phyloP scores from a whole-genome alignment of 164 flowering plant genomes.

The Santalum album region DNA sequence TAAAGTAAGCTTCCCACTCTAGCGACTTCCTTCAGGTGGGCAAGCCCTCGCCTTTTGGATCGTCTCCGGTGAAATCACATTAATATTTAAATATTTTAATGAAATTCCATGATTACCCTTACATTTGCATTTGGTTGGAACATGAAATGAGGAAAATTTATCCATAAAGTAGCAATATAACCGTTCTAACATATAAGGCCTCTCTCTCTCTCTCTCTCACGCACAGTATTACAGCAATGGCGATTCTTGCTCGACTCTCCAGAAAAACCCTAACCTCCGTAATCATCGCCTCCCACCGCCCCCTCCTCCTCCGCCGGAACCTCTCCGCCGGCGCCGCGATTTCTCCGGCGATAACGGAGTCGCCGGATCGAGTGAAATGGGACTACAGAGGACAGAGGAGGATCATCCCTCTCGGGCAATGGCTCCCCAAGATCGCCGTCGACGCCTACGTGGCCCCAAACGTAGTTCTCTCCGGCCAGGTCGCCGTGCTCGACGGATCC shows the following conservation, averaged over 20 bases:
- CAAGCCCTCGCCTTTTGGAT: no score
- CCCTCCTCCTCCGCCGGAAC: slow-evolving; percentile 18
- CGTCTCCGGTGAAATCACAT: no score
- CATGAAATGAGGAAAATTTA: no score
- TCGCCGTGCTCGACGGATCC: slow-evolving; percentile 75
- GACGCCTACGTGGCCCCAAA: slow-evolving; percentile 97
- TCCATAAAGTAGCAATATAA: no score
- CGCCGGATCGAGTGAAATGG: slow-evolving; percentile 79
- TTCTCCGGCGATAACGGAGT: slow-evolving; percentile 18
- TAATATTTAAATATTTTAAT: no score
- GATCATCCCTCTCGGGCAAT: slow-evolving; percentile 87
- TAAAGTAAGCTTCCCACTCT: no score
- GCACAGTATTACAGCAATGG: slow-evolving; percentile 4
- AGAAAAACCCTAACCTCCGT: slow-evolving; percentile 22
- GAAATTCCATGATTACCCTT: no score
- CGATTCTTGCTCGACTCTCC: slow-evolving; percentile 36
- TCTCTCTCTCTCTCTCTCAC: not conserved
- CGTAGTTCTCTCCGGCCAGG: slow-evolving; percentile 95
- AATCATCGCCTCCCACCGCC: slow-evolving; percentile 16
- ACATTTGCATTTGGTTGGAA: no score
- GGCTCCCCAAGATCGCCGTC: slow-evolving; percentile 91
- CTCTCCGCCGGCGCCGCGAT: slow-evolving; percentile 21
- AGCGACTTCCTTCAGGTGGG: no score
- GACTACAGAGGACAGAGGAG: slow-evolving; percentile 90
- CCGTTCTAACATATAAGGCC: no score